Evolutionary conservation across 768 basidiomycete species (phyloP).

Genomic region (Panellus pusillus): DNA sequence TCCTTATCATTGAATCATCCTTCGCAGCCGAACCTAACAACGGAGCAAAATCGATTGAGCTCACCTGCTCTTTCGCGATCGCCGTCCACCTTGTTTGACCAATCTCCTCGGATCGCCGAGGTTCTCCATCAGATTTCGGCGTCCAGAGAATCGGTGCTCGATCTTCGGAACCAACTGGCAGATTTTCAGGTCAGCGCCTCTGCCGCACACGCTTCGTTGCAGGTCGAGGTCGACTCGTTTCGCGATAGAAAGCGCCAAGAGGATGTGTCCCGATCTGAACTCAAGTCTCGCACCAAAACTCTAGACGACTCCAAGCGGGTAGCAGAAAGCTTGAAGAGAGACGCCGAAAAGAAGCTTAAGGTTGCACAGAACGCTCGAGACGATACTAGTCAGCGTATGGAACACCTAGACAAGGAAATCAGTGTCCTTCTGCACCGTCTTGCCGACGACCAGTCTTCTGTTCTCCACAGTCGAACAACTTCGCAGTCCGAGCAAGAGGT

Average conservation of each 20-base stretch:
- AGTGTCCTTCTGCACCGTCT: conserved; percentile 52
- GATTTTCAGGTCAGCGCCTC: conserved; percentile 58
- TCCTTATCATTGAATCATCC: conserved; percentile 27
- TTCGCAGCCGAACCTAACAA: conserved; percentile 24
- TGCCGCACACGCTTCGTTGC: conserved; percentile 64
- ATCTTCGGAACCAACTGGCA: conserved; percentile 67
- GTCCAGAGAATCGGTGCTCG: conserved; percentile 60
- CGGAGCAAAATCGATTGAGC: conserved; percentile 31
- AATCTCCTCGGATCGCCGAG: conserved; percentile 71
- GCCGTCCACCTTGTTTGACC: conserved; percentile 53
- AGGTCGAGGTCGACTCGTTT: conserved; percentile 69
- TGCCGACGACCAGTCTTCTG: conserved; percentile 52
- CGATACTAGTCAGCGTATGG: conserved; percentile 56
- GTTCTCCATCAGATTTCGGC: conserved; percentile 71
- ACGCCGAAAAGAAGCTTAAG: conserved; percentile 87
- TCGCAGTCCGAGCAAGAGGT: conserved; percentile 58
- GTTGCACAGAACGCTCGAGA: conserved; percentile 65
- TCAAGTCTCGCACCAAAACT: conserved; percentile 79
- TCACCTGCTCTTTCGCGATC: conserved; percentile 36
- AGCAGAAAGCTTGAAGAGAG: conserved; percentile 77
- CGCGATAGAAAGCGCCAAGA: conserved; percentile 80
- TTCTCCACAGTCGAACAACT: conserved; percentile 44
- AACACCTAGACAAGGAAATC: conserved; percentile 63
- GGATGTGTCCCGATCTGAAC: conserved; percentile 73
- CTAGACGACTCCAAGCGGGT: conserved; percentile 85